Evolutionary conservation across 805 yeast species (phyloP), one percentile per base, ranked within the genome.

Genomic region (Naumovozyma dairenensis): DNA sequence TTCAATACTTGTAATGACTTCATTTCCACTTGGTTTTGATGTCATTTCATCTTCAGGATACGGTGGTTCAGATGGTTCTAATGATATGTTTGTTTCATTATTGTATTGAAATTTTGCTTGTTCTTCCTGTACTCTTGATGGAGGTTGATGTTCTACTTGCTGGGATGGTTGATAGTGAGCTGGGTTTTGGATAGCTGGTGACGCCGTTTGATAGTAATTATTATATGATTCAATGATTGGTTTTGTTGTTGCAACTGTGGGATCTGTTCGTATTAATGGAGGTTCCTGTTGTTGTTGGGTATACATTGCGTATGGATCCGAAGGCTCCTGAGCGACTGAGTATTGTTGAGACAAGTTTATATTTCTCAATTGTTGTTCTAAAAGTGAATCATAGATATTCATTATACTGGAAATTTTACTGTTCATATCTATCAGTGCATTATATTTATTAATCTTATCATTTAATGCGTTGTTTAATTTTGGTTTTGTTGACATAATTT

Each of bases 381-480:
- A 63, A 32, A 80, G 67, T 39, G 71, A 72, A 53, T 85, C 94
- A 48, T 85, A 86, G n/a, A 80, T 63, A 40, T 80, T 69, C 49
- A 77, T 71, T 21, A 84, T 77, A 4, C 85, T 77, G 35, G 81
- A 77, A 35, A 86, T 69, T 48, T 86, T 84, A 31, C 80, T 72
- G 58, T 81, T 84, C 73, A 82, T 65, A 31, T 80, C 83, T 42
- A 80, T 69, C 40, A 77, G 69, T 15, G 60, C 55, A 33, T 84
- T 89, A 47, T 84, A 73, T 43, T 72, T 77, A 24, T 69, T 67
- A 21, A 70, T 66, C 2, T 83, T 65, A 19, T 69, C 72, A 29
- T 73, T 66, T 20, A 82, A 57, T 10, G 79, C 69, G 28, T 65
- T 64, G 35, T 77, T 77, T 28, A 84, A 53, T 46, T 80, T 84